Base-by-base conservation (phyloP, 163 green algal genomes). In the Coccomyxa subellipsoidea region DNA sequence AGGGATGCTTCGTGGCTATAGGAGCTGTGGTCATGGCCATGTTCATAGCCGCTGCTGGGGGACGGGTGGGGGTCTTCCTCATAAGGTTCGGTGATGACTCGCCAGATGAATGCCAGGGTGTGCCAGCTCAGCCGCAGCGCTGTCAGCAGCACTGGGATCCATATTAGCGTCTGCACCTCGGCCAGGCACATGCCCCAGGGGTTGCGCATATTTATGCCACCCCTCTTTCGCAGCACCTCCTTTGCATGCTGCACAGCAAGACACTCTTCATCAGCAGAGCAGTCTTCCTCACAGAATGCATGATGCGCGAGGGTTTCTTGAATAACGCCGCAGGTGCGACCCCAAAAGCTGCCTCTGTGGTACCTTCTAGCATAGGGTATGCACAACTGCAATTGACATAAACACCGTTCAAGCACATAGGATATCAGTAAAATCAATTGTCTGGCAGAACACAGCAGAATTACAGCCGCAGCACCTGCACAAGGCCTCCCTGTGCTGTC, bases 201-300 rank as follows among this genome's bases (percentile, higher is more conserved):
- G 66, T 73, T 73, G 29, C 93, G 83, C 81, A 96, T 84, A 89
- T 96, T 93, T 31, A 96, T 70, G 80, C 90, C 90, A 79, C 59
- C 85, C 27, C 54, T 38, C 38, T 59, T 40, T 69, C 84, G 80
- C 31, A 81, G 32, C 71, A 54, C 37, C 54, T 78, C 54, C 27
- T 85, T 29, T 21, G 38, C 15, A 79, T 36, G n/a, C 77, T 69
- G 81, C 12, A 39, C 69, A 79, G 7, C n/a, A 77, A 27, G 6
- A 85, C 53, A n/a, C n/a, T 37, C 39, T 34, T 80, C 36, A 39
- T 69, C 27, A 82, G 47, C 6, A 75, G 69, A 21, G 10, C 32
- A 9, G 40, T 0, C n/a, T 81, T 5, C 15, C 38, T 79, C 4
- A 38, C 31, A 7, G 9, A 59, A 75, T 80, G 73, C 12, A 66